Conservation (phyloP, 75 land plant genomes). For the Cunninghamia lanceolata region DNA sequence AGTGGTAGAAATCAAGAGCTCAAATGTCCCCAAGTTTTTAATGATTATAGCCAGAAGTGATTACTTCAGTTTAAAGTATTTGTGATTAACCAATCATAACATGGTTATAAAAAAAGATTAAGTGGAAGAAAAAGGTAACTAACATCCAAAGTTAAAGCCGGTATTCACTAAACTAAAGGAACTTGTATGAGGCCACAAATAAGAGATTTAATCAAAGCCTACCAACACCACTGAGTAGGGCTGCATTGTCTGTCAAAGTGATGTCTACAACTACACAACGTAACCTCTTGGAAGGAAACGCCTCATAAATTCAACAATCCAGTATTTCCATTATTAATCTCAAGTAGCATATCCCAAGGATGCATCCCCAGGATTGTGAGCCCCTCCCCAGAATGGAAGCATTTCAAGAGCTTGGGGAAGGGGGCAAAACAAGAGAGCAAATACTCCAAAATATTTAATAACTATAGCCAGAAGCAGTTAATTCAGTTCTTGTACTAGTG, state of each 20-base stretch:
- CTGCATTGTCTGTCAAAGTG: neutral
- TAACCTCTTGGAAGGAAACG: neutral
- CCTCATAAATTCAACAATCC: neutral
- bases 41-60: neutral
- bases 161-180: neutral
- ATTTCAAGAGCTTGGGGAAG: too few relatives aligned
- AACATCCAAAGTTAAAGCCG: neutral
- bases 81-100: neutral
- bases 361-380: neutral
- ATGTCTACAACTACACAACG: neutral
- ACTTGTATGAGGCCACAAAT: neutral
- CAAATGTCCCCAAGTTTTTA: neutral
- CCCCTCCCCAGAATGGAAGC: neutral
- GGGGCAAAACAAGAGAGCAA: neutral
- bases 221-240: neutral
- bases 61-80: neutral
- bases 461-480: neutral
- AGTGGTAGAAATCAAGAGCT: neutral
- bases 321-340: neutral
- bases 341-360: neutral
- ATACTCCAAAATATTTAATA: neutral
- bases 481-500: neutral
- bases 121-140: neutral
- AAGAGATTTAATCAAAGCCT: neutral
- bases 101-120: neutral